A percentile compares a stretch with the other conserved stretches of the same genome.
phyloP scores from a whole-genome alignment of 352 stramenopile species.

The Phytophthora sp. region DNA sequence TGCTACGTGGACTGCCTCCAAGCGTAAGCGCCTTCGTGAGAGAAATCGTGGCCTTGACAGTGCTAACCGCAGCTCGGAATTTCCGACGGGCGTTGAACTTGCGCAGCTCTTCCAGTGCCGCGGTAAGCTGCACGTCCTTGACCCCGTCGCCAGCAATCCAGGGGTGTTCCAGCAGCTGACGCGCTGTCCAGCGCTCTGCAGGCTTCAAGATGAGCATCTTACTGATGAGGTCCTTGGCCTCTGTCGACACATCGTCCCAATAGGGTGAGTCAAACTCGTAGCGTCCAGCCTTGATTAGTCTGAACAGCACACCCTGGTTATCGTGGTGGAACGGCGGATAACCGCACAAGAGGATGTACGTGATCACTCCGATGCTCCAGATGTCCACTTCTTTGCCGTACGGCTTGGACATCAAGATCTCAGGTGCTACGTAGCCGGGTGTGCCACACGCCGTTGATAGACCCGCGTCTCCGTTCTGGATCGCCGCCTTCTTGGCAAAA shows the following conservation, averaged over 20 bases:
- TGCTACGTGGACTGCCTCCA: slow-evolving; percentile 35
- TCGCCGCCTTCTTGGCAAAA: slow-evolving; percentile 78
- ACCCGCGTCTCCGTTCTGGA: slow-evolving; percentile 48
- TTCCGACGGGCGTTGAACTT: slow-evolving; percentile 95
- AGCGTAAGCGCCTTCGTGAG: slow-evolving; percentile 73
- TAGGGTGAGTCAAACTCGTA: slow-evolving; percentile 86
- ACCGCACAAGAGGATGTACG: slow-evolving; percentile 85
- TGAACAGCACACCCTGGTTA: slow-evolving; percentile 90
- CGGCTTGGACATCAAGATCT: slow-evolving; percentile 75
- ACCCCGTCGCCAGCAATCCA: slow-evolving; percentile 88
- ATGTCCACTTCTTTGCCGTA: slow-evolving; percentile 88
- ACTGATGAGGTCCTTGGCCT: slow-evolving; percentile 90
- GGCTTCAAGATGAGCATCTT: slow-evolving; percentile 91
- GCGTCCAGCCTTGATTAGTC: slow-evolving; percentile 68
- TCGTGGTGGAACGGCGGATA: slow-evolving; percentile 91
- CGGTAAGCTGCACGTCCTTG: slow-evolving; percentile 81
- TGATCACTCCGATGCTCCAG: slow-evolving; percentile 92
- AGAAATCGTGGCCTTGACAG: slow-evolving; percentile 84
- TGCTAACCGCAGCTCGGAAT: slow-evolving; percentile 93
- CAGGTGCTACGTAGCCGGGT: slow-evolving; percentile 76
- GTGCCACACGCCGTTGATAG: slow-evolving; percentile 77
- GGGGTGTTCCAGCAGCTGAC: slow-evolving; percentile 77
- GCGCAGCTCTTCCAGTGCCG: slow-evolving; percentile 88
- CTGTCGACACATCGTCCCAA: slow-evolving; percentile 75
- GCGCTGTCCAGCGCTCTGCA: slow-evolving; percentile 73